These are phyloP conservation scores for Ceratobasidium sp. DNA, from an alignment of 1,284 basidiomycete genomes.

Conservation along the genomic window DNA sequence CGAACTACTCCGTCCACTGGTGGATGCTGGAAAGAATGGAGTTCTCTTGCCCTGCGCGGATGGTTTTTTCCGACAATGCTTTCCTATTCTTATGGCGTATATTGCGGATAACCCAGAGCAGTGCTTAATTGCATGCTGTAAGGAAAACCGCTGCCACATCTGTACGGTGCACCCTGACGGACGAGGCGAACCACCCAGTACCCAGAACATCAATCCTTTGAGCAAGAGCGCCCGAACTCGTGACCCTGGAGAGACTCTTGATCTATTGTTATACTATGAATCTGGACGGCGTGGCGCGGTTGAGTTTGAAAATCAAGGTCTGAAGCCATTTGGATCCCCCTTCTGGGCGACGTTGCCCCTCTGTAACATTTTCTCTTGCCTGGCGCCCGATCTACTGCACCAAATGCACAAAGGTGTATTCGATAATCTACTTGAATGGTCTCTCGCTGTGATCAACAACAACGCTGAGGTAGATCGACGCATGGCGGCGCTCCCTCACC, in stretches of 20 bases:
- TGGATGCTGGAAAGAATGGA: conserved; percentile 35
- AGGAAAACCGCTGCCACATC: conserved; percentile 13
- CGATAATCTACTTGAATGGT: conserved; percentile 46
- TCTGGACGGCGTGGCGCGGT: conserved; percentile 47
- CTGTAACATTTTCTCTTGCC: conserved; percentile 51
- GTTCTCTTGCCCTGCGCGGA: conserved; percentile 46
- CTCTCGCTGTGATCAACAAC: neutral
- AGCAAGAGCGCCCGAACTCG: neutral
- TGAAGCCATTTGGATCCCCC: conserved; percentile 42
- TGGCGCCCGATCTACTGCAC: conserved; percentile 56
- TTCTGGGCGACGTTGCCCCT: conserved; percentile 54
- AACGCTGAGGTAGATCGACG: conserved; percentile 43
- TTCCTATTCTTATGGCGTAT: conserved; percentile 39
- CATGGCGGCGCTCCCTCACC: conserved; percentile 36
- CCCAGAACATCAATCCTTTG: no score
- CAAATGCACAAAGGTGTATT: conserved; percentile 58
- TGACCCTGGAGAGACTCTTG: neutral
- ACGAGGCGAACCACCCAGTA: conserved; percentile 16
- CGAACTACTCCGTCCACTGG: conserved; percentile 27
- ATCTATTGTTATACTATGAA: conserved; percentile 21
- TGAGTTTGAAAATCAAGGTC: conserved; percentile 45
- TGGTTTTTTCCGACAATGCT: conserved; percentile 33
- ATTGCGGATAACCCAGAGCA: conserved; percentile 47
- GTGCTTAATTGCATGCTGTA: conserved; percentile 34
- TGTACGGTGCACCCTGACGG: conserved; percentile 22